Percentiles rank a stretch among this genome's conserved stretches.
These are phyloP conservation scores for Wickerhamomyces bisporus DNA, from an alignment of 805 yeast genomes.

Conservation along the genomic window DNA sequence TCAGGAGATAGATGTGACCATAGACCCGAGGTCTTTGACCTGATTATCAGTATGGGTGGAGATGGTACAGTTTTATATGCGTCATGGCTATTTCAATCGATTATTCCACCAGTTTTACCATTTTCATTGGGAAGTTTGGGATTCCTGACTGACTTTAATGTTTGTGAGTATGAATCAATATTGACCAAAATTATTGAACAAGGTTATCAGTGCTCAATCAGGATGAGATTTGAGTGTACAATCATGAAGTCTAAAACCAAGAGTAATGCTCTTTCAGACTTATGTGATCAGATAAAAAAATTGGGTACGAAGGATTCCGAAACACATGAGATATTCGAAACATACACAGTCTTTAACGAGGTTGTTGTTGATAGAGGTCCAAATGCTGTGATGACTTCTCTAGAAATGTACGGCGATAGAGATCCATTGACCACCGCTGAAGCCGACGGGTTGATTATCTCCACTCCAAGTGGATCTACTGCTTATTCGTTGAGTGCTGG, in stretches of 20 bases:
- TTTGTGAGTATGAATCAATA: constrained; percentile 29
- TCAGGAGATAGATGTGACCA: constrained; percentile 19
- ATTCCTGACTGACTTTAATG: constrained; percentile 53
- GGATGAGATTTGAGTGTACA: constrained; percentile 48
- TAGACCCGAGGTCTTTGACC: constrained; percentile 39
- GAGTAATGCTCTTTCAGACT: constrained; percentile 7
- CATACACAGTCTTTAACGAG: constrained; percentile 43
- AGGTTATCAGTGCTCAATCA: constrained; percentile 42
- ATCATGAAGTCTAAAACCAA: constrained; percentile 30
- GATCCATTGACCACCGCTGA: constrained; percentile 54
- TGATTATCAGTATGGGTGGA: constrained; percentile 63
- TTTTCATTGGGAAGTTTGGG: constrained; percentile 66
- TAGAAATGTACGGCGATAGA: constrained; percentile 44
- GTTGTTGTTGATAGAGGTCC: constrained; percentile 50
- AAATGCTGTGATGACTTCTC: constrained; percentile 44
- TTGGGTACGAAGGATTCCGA: constrained; percentile 16
- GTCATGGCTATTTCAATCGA: constrained; percentile 51
- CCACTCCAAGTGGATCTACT: constrained; percentile 66
- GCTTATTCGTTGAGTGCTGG: constrained; percentile 52
- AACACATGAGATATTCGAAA: constrained; percentile 27
- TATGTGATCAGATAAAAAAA: constrained; percentile 22
- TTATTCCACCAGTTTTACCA: constrained; percentile 62
- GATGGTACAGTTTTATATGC: constrained; percentile 69
- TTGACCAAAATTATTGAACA: constrained; percentile 32
- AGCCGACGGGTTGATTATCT: constrained; percentile 60